Base-by-base conservation (phyloP, 2,329 filamentous ascomycete species). In the Colletotrichum theobromicola region DNA sequence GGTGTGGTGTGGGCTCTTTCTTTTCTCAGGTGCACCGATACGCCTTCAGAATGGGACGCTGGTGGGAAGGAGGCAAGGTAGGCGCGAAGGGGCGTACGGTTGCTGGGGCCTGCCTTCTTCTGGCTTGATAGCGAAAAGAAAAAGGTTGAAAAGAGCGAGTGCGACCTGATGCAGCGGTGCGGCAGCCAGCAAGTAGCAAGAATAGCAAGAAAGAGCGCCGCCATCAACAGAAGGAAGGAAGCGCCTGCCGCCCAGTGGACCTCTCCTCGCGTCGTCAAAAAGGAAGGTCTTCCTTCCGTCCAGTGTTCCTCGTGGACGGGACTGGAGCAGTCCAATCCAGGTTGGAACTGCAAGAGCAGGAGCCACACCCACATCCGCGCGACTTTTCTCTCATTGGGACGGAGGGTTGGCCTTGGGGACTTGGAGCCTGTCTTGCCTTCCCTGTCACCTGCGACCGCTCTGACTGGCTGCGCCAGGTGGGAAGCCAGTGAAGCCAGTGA, bases 61-160 rank as follows among this genome's bases (percentile, higher is more conserved):
- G 42, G 42, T 5, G 21, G 30, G 42, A 28, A 10, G 26, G 35
- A 37, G 18, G 37, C 10, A 32, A 32, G 37, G 37, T 21, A 21
- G 42, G 42, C 42, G 9, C 42, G 18, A 46, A 61, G 50, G 30
- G 28, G 63, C 13, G 24, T 24, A 28, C 15, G 8, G 37, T 34
- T 46, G 60, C 9, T 64, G 55, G 64, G 55, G 53, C 61, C 67
- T 71, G 67, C 60, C 66, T 62, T 66, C 55, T 74, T 65, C 61
- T 21, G 34, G 67, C 13, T 34, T 16, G 32, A 34, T 28, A 64
- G 24, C 24, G 32, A 53, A 57, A 57, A 34, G 46, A 60, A 63
- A 63, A 72, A 70, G 58, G 60, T 50, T 68, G 35, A 55, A 60
- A 42, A 60, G 55, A 60, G 26, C 30, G 8, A 28, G 60, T 57